These are phyloP conservation scores for Spergularia marina DNA, from an alignment of 148 eudicot species.

Conservation along the genomic window DNA sequence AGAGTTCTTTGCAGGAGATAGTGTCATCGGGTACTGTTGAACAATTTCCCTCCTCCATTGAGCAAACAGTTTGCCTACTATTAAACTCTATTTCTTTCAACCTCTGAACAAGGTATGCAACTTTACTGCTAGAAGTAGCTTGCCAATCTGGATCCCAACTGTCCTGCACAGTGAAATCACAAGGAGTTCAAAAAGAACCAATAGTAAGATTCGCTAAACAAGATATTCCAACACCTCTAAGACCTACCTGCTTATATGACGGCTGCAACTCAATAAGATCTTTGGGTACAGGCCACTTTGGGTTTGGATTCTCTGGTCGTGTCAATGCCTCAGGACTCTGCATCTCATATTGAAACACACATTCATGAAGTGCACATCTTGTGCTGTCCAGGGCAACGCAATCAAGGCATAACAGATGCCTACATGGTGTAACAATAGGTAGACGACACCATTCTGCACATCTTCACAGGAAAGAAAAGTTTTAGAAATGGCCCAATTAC, in stretches of 20 bases:
- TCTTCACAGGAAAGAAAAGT: conserved; percentile 35
- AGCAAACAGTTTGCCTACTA: conserved; percentile 29
- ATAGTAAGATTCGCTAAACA: neutral
- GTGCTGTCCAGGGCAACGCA: conserved; percentile 83
- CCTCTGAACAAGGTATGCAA: conserved; percentile 69
- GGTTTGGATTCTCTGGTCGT: conserved; percentile 93
- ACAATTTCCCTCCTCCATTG: conserved; percentile 29
- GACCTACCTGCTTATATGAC: conserved; percentile 84
- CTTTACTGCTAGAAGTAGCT: conserved; percentile 97
- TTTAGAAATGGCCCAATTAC: neutral
- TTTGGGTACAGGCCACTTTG: conserved; percentile 99
- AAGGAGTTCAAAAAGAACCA: neutral
- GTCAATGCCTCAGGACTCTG: conserved; percentile 80
- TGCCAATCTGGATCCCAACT: conserved; percentile 99
- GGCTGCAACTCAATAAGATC: conserved; percentile 98
- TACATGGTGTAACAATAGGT: conserved; percentile 91
- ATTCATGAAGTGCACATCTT: conserved; percentile 74
- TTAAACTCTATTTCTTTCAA: conserved; percentile 65
- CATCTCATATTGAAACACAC: conserved; percentile 82
- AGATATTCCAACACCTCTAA: neutral
- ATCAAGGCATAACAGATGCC: conserved; percentile 86
- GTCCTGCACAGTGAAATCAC: conserved; percentile 48
- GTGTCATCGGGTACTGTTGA: conserved; percentile 23
- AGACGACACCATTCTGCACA: conserved; percentile 95
- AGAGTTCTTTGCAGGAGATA: conserved; percentile 22